Percentiles rank a stretch among this genome's conserved stretches.
phyloP scores from a whole-genome alignment of 352 stramenopile genomes.

The Phytophthora sp. region DNA sequence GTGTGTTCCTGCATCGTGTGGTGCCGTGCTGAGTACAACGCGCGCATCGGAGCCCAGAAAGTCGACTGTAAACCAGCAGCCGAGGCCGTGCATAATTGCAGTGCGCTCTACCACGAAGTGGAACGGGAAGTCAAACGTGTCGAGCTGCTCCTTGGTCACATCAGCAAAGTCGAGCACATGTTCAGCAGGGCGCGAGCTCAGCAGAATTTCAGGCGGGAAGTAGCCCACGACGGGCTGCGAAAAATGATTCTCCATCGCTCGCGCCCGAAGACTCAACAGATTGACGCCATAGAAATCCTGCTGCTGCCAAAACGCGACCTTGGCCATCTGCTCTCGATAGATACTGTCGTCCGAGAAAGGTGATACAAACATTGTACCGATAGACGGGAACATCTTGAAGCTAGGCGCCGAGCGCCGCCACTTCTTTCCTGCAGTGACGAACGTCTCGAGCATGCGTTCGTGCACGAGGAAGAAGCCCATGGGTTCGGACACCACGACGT shows the following conservation, averaged over 20 bases:
- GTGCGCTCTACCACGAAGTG: conserved; percentile 88
- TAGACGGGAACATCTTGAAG: conserved; percentile 97
- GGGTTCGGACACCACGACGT: conserved; percentile 99
- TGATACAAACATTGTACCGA: conserved; percentile 96
- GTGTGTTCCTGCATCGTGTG: conserved; percentile 74
- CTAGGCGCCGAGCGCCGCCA: conserved; percentile 87
- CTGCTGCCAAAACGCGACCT: conserved; percentile 95
- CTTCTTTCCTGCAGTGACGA: conserved; percentile 94
- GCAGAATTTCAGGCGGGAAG: conserved; percentile 82
- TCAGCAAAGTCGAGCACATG: conserved; percentile 90
- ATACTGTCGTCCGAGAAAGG: conserved; percentile 96
- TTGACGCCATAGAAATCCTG: conserved; percentile 97
- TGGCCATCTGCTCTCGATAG: conserved; percentile 92
- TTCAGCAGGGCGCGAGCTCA: conserved; percentile 57
- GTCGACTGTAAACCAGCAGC: conserved; percentile 99
- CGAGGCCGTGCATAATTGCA: conserved; percentile 96
- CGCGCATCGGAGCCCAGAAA: conserved; percentile 91
- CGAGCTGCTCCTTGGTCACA: conserved; percentile 77
- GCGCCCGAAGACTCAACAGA: conserved; percentile 92
- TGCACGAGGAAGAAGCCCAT: conserved; percentile 99
- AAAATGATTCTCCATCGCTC: conserved; percentile 98
- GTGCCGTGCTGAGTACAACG: conserved; percentile 88
- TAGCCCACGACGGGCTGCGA: conserved; percentile 95
- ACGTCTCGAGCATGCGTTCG: conserved; percentile 99
- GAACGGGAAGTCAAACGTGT: conserved; percentile 93